Conservation (phyloP, 768 basidiomycete species). For the Trametes villosa region DNA sequence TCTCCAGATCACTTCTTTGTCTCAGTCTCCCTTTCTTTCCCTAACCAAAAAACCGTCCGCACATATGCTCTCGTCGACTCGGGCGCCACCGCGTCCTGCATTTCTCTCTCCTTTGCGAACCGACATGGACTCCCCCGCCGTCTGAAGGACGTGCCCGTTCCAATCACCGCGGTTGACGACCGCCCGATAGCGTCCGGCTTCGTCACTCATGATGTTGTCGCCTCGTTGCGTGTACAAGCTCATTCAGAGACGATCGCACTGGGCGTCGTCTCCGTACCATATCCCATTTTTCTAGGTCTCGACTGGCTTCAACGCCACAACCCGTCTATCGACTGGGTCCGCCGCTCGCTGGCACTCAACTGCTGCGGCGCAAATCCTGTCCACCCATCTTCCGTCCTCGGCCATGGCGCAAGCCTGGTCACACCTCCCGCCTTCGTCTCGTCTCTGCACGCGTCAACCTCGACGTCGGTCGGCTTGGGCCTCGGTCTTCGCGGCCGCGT, state of each 20-base stretch:
- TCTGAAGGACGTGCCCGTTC: constrained; percentile 32
- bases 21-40: constrained; percentile 34
- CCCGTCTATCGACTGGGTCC: constrained; percentile 40
- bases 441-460: not conserved
- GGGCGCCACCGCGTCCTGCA: constrained; percentile 41
- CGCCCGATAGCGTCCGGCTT: constrained; percentile 40
- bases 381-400: constrained; percentile 27
- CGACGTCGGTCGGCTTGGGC: constrained; percentile 33
- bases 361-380: constrained; percentile 19
- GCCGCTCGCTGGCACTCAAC: constrained; percentile 32
- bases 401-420: constrained; percentile 35
- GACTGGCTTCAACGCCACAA: constrained; percentile 43
- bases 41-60: constrained; percentile 34
- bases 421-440: not conserved
- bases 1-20: constrained; percentile 32
- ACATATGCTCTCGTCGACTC: constrained; percentile 44
- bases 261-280: constrained; percentile 37
- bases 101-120: constrained; percentile 40
- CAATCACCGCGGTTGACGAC: constrained; percentile 43
- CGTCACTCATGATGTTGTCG: constrained; percentile 40
- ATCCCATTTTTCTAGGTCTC: constrained; percentile 43
- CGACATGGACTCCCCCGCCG: constrained; percentile 39
- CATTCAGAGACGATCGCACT: constrained; percentile 37
- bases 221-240: constrained; percentile 29
- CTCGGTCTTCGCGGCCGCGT: constrained; percentile 19